Conservation (phyloP, 192 early-diverging fungal genomes). For the Coemansia reversa region DNA sequence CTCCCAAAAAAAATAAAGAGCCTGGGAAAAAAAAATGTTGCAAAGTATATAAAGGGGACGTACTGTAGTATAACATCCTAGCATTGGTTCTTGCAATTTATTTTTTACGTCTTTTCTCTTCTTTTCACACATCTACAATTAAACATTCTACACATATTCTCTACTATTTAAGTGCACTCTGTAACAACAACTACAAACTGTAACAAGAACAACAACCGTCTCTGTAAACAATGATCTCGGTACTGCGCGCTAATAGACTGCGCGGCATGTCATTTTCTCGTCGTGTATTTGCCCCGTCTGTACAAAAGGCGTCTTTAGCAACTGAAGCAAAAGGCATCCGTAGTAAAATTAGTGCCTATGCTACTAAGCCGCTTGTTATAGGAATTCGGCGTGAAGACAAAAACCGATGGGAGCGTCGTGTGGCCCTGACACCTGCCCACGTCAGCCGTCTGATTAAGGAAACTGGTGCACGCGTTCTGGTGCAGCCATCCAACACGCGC, state of each 20-base stretch:
- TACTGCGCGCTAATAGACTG: constrained; percentile 9
- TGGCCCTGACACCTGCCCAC: constrained; percentile 83
- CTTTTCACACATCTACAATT: not conserved
- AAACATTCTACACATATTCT: not conserved
- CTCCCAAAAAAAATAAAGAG: not conserved
- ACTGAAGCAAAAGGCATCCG: constrained; percentile 8
- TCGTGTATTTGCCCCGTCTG: not conserved
- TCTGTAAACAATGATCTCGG: constrained; percentile 11
- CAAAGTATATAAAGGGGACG: not conserved
- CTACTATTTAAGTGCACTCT: not conserved
- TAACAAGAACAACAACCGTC: not conserved
- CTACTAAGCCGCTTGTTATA: constrained; percentile 47
- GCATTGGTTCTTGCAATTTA: not conserved
- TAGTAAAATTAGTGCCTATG: not conserved
- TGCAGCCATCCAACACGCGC: constrained; percentile 92
- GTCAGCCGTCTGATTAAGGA: constrained; percentile 83
- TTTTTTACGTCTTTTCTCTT: not conserved
- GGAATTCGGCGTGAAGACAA: constrained; percentile 95
- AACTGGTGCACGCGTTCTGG: constrained; percentile 76
- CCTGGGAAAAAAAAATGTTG: constrained; percentile 2
- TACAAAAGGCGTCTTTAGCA: constrained; percentile 9
- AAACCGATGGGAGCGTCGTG: constrained; percentile 95
- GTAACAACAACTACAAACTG: not conserved
- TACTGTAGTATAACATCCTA: not conserved
- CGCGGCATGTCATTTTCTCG: not conserved